Evolutionary conservation across 164 flowering plant species (phyloP), one percentile per base, ranked within the genome.

Genomic region (Magnolia changhungtana): DNA sequence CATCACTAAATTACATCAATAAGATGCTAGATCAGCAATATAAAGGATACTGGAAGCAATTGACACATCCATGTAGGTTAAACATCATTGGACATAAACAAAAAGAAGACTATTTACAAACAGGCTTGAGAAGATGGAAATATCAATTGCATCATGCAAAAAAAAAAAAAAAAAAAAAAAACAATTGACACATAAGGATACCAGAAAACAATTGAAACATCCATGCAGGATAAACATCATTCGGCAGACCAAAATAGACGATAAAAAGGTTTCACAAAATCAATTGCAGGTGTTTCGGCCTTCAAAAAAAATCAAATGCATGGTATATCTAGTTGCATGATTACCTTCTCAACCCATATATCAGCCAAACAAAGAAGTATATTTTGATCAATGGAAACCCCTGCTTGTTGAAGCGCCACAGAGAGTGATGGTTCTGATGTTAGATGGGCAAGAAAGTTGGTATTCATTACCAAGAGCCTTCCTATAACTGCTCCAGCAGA

Each of bases 271-370:
- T 55, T 16, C 61, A 55, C 19, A 55, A 37, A 55, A 55, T 55
- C 61, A 55, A 11, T 11, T 55, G 61, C 18, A 8, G 18, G 61
- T 55, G 61, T 55, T 55, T 55, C 61, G 1, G 18, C 16, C 61
- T 11, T 55, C 13, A 55, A 55, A 55, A 55, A 37, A 37, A 55
- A 11, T 55, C 18, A 55, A 55, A 11, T 55, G 61, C 61, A 55
- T 55, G 61, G 13, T 55, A 55, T 55, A 11, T 55, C 45, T 21
- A 9, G 31, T 24, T 66, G 71, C 50, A 31, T 77, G 21, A 16
- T 31, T 80, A 96, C 99, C 98, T 91, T 90, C 75, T 94, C 99
- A 80, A 96, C 89, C 99, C 99, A 96, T 55, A 90, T 65, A 78
- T 96, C 97, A 78, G 89, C 93, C 76, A 96, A 83, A 76, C 88